A percentile compares a stretch with the other conserved stretches of the same genome.
Evolutionary conservation across 2,329 filamentous ascomycete genomes (phyloP).

Genomic region (Penicillium brasilianum): DNA sequence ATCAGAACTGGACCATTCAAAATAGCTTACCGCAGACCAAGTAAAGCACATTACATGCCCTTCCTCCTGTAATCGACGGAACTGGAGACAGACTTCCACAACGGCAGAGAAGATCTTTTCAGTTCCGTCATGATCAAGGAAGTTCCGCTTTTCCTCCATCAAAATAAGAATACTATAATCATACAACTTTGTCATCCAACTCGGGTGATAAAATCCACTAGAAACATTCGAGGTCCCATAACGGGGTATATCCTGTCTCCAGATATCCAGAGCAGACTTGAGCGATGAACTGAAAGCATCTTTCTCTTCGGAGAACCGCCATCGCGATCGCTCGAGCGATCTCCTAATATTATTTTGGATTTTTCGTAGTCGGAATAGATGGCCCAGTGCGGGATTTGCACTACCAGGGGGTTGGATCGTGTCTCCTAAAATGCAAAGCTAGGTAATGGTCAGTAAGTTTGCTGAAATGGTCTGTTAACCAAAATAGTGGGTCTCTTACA

Average conservation of each 20-base stretch:
- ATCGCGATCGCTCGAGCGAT: conserved; percentile 23
- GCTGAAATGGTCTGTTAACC: not conserved
- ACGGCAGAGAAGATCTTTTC: conserved; percentile 33
- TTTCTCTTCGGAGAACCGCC: conserved; percentile 16
- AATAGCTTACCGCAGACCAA: conserved; percentile 34
- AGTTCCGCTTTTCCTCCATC: conserved; percentile 32
- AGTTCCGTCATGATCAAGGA: conserved; percentile 31
- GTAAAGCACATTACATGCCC: conserved; percentile 38
- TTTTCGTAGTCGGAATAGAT: conserved; percentile 35
- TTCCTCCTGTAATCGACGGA: conserved; percentile 34
- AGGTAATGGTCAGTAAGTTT: conserved; percentile 2
- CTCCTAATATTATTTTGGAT: conserved; percentile 36
- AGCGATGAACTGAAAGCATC: conserved; percentile 24
- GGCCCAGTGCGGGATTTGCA: conserved; percentile 30
- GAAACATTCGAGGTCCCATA: conserved; percentile 31
- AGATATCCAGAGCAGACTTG: conserved; percentile 32
- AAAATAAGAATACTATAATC: conserved; percentile 37
- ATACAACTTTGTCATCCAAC: conserved; percentile 37
- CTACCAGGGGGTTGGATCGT: conserved; percentile 27
- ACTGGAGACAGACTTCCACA: conserved; percentile 35
- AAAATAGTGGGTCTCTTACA: conserved; percentile 19
- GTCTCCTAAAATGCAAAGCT: conserved; percentile 33
- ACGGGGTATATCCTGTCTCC: conserved; percentile 36
- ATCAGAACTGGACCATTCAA: not conserved
- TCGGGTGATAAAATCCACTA: conserved; percentile 32